Evolutionary conservation across 805 yeast species (phyloP).

Genomic region (Ogataea populi-albae): DNA sequence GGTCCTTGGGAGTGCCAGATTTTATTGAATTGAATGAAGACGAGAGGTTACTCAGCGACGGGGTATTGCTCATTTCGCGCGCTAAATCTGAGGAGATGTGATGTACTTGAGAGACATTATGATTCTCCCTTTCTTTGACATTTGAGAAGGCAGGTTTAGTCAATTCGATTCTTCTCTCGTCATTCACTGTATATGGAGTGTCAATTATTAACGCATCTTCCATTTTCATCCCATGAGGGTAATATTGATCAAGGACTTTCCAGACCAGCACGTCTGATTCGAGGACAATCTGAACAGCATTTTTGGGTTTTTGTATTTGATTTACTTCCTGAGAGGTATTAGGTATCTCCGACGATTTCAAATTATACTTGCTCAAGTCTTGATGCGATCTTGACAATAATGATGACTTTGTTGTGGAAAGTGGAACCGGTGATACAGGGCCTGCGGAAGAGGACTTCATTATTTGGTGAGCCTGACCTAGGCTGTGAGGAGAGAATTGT

Average conservation of each 20-base stretch:
- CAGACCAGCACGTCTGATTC: constrained; percentile 65
- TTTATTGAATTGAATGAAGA: too few relatives aligned
- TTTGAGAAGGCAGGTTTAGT: too few relatives aligned
- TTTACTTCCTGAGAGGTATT: constrained; percentile 4
- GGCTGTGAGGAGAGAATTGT: constrained; percentile 1
- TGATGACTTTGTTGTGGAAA: constrained; percentile 24
- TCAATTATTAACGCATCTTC: constrained; percentile 62
- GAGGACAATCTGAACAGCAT: constrained; percentile 21
- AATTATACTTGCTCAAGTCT: constrained; percentile 4
- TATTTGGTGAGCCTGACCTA: constrained; percentile 1
- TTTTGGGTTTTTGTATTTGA: background rate
- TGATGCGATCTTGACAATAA: constrained; percentile 11
- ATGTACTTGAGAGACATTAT: too few relatives aligned
- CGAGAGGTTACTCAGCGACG: too few relatives aligned
- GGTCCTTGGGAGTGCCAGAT: constrained; percentile 3
- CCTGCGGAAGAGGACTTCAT: constrained; percentile 8
- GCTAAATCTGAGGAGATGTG: constrained; percentile 4
- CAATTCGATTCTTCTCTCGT: constrained; percentile 8
- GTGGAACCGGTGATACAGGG: constrained; percentile 31
- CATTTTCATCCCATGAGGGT: constrained; percentile 67
- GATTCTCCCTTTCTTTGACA: too few relatives aligned
- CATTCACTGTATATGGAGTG: constrained; percentile 30
- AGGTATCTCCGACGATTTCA: constrained; percentile 5
- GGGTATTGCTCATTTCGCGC: constrained; percentile 9
- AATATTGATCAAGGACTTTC: constrained; percentile 54